Percentiles rank a stretch among this genome's conserved stretches.
phyloP scores from a whole-genome alignment of 2,329 filamentous ascomycete genomes.

The Alternaria novae-zelandiae region DNA sequence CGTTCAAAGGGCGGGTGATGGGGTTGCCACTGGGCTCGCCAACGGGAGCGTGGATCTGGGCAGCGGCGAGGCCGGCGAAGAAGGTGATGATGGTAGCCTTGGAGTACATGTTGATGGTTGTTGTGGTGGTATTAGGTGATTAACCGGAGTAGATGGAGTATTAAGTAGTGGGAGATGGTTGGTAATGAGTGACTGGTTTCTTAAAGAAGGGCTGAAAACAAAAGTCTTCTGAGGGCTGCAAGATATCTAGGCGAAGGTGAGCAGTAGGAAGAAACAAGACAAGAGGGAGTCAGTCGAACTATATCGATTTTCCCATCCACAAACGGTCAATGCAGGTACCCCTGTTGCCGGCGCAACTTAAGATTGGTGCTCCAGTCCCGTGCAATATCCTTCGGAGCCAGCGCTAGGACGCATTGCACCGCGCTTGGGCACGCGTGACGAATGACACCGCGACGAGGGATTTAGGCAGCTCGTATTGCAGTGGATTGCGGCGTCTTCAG shows the following conservation, averaged over 20 bases:
- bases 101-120: constrained; percentile 42
- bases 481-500: constrained; percentile 15
- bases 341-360: constrained; percentile 13
- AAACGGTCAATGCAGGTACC: constrained; percentile 7
- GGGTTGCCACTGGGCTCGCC: constrained; percentile 59
- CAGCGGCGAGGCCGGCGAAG: constrained; percentile 59
- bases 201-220: constrained; percentile 39
- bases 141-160: constrained; percentile 27
- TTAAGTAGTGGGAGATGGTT: constrained; percentile 21
- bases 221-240: constrained; percentile 28
- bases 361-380: constrained; percentile 18
- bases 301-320: constrained; percentile 31
- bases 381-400: constrained; percentile 3
- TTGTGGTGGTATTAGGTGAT: constrained; percentile 35
- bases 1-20: constrained; percentile 58
- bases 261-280: constrained; percentile 15
- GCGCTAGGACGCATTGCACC: constrained; percentile 5
- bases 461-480: constrained; percentile 21
- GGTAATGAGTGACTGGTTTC: constrained; percentile 28
- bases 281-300: constrained; percentile 19
- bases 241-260: constrained; percentile 5
- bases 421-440: constrained; percentile 1
- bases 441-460: constrained; percentile 20
- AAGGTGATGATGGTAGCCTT: constrained; percentile 54
- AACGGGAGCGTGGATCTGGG: constrained; percentile 37